Evolutionary conservation across 768 basidiomycete species (phyloP).

Genomic region (Exidia glandulosa): DNA sequence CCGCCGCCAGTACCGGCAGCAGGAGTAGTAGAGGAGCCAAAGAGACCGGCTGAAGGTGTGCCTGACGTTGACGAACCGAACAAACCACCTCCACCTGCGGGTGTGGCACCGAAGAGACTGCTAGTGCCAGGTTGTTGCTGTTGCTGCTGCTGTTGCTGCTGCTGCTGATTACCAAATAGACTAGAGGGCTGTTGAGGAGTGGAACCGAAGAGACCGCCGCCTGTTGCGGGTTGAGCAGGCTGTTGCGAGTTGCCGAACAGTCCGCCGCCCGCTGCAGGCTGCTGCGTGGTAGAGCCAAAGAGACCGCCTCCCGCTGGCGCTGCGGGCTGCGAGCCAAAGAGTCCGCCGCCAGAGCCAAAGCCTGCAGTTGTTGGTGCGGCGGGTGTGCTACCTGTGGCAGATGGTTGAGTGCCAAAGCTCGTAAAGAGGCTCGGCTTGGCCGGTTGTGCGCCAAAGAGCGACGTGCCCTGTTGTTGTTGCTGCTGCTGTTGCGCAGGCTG

Average conservation of each 20-base stretch:
- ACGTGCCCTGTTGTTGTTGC: conserved; percentile 12
- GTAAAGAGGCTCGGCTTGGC: too few relatives aligned
- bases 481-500: conserved; percentile 5
- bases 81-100: conserved; percentile 2
- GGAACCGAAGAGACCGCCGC: conserved; percentile 9
- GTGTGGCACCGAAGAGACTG: conserved; percentile 9
- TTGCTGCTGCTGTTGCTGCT: not conserved
- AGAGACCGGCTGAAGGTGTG: conserved; percentile 4
- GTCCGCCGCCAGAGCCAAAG: conserved; percentile 5
- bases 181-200: not conserved
- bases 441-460: too few relatives aligned
- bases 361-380: not conserved
- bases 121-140: conserved; percentile 2
- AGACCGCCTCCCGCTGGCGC: conserved; percentile 1
- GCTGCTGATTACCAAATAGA: too few relatives aligned
- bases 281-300: not conserved
- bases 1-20: conserved; percentile 8
- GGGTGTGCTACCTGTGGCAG: too few relatives aligned
- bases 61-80: conserved; percentile 8
- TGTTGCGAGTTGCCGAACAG: conserved; percentile 14
- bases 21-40: conserved; percentile 5
- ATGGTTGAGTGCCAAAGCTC: too few relatives aligned
- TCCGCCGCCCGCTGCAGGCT: conserved; percentile 4
- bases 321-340: conserved; percentile 13
- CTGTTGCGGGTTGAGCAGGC: not conserved